These are phyloP conservation scores for Bacidia rubella DNA, from an alignment of 495 filamentous ascomycete species.

Conservation along the genomic window DNA sequence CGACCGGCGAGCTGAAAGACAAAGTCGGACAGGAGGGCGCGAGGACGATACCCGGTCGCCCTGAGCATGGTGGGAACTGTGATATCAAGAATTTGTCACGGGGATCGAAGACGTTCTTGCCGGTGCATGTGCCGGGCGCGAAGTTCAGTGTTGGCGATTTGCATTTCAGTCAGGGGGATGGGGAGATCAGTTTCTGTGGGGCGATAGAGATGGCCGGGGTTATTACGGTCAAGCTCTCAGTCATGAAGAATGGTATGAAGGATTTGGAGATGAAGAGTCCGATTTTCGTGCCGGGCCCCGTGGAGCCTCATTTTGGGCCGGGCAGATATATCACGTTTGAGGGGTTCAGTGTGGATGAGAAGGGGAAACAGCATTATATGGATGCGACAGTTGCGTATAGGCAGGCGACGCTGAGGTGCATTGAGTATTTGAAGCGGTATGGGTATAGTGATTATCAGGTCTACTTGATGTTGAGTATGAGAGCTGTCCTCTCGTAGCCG, in stretches of 20 bases:
- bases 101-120: slow-evolving; percentile 80
- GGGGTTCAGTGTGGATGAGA: slow-evolving; percentile 84
- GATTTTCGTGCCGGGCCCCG: slow-evolving; percentile 79
- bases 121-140: slow-evolving; percentile 72
- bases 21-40: slow-evolving; percentile 83
- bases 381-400: slow-evolving; percentile 88
- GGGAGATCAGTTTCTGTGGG: slow-evolving; percentile 91
- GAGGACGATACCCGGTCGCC: slow-evolving; percentile 61
- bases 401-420: slow-evolving; percentile 66
- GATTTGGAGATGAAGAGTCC: slow-evolving; percentile 72
- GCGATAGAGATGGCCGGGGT: slow-evolving; percentile 94
- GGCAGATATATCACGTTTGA: slow-evolving; percentile 84
- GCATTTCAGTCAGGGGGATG: slow-evolving; percentile 84
- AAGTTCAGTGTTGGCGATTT: slow-evolving; percentile 90
- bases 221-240: slow-evolving; percentile 81
- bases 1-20: slow-evolving; percentile 44
- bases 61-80: slow-evolving; percentile 51
- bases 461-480: slow-evolving; percentile 78
- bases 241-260: slow-evolving; percentile 72
- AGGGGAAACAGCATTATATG: slow-evolving; percentile 86
- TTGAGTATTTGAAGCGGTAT: slow-evolving; percentile 78
- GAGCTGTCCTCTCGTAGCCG: too few relatives aligned
- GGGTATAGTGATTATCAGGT: slow-evolving; percentile 69
- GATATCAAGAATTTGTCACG: slow-evolving; percentile 87
- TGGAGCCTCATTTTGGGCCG: slow-evolving; percentile 83